Evolutionary conservation across 176 grass and related monocot species (phyloP).

Genomic region (Elymus sibiricus): DNA sequence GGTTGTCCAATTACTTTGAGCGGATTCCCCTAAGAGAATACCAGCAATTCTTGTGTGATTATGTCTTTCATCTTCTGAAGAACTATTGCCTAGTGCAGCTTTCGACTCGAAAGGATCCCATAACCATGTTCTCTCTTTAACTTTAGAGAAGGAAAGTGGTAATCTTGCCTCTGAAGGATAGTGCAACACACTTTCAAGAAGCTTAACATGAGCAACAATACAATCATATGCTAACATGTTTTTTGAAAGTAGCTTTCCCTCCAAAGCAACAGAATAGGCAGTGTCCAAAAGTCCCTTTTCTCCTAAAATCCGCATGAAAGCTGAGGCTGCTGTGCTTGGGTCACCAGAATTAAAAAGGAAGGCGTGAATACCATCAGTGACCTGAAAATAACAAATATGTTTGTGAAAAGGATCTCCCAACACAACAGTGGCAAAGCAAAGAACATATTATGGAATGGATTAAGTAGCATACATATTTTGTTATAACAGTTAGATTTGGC

Average conservation of each 20-base stretch:
- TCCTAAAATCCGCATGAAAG: constrained; percentile 63
- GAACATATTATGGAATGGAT: constrained; percentile 19
- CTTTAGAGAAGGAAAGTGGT: constrained; percentile 59
- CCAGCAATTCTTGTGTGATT: constrained; percentile 31
- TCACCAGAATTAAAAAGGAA: constrained; percentile 70
- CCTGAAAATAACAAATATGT: constrained; percentile 49
- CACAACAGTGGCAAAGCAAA: background rate
- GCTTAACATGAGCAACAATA: constrained; percentile 63
- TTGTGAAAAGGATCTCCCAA: constrained; percentile 16
- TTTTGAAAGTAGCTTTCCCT: constrained; percentile 66
- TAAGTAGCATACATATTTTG: constrained; percentile 72
- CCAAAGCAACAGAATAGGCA: constrained; percentile 58
- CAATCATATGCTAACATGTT: constrained; percentile 92
- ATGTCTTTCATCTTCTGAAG: constrained; percentile 22
- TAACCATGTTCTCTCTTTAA: constrained; percentile 76
- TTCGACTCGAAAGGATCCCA: constrained; percentile 72
- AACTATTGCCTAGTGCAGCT: constrained; percentile 36
- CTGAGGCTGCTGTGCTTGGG: constrained; percentile 46
- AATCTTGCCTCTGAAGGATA: constrained; percentile 78
- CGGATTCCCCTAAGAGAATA: constrained; percentile 53
- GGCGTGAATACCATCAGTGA: constrained; percentile 64
- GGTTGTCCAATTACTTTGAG: constrained; percentile 36
- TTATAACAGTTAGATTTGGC: constrained; percentile 84
- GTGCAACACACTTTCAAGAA: constrained; percentile 80
- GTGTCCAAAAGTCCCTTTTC: constrained; percentile 50